Evolutionary conservation across 192 early-diverging fungal species (phyloP), one percentile per base, ranked within the genome.

Genomic region (Umbelopsis ramanniana): DNA sequence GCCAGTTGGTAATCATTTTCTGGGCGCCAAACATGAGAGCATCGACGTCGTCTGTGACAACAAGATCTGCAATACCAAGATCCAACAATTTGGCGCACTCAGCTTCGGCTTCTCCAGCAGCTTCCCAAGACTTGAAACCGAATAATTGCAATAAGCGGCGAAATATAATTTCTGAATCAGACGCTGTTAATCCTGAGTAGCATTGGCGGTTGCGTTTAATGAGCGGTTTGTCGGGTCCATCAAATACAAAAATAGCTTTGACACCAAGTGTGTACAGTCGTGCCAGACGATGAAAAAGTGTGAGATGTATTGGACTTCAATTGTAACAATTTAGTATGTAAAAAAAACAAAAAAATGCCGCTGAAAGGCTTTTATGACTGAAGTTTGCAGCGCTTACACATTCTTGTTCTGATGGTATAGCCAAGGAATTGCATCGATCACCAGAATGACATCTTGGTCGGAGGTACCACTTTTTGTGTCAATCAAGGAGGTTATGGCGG

Each of bases 81-180:
- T 68, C 19, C 26, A 74, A 55, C 0, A 82, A 15, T 17, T 66
- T 47, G 1, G 81, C 81, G 22, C 74, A 82, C 40, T 82, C 81
- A 14, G 81, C 81, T 46, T 81, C 81, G 4, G 81, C 79, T 53
- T 79, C 77, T 17, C 77, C 77, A 21, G 48, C 38, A 14, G 77
- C 77, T 15, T 75, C 21, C 77, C 77, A 79, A 17, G 52, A 33
- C 0, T 57, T 29, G 57, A 72, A 79, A 0, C 68, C 55, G 33
- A 79, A 79, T 19, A 52, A 26, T 35, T 66, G 23, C 19, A 79
- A 63, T 37, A 76, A 15, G 19, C 24, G 38, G 21, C 43, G 52
- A 21, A 74, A 17, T n/a, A 15, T 54, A 4, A 53, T 66, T 3
- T 57, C 47, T 1, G 33, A 47, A 29, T 48, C 22, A 3, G 46